Conservation (phyloP, 116 monocot genomes). For the Iris pallida region DNA sequence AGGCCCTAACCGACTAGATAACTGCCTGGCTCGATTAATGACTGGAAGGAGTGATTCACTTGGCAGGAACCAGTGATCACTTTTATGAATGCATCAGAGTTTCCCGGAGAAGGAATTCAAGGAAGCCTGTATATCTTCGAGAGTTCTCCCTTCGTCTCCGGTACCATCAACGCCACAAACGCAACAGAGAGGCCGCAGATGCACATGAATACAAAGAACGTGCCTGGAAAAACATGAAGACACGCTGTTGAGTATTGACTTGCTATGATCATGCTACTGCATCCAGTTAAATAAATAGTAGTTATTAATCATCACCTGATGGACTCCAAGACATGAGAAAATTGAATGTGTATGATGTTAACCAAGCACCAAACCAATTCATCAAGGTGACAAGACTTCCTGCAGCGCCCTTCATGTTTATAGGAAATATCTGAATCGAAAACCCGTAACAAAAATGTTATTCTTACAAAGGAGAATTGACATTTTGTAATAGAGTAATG, state of each 20-base stretch:
- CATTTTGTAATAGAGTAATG: too few species aligned
- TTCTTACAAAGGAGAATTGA: background rate
- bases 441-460: background rate
- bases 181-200: slow-evolving; percentile 18
- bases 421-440: slow-evolving; percentile 47
- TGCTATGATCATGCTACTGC: background rate
- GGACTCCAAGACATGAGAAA: slow-evolving; percentile 61
- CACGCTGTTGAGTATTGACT: background rate
- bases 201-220: slow-evolving; percentile 14
- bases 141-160: slow-evolving; percentile 28
- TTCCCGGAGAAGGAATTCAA: background rate
- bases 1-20: too few species aligned
- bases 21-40: too few species aligned
- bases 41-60: too few species aligned
- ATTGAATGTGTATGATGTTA: slow-evolving; percentile 45
- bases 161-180: slow-evolving; percentile 21
- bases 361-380: slow-evolving; percentile 55
- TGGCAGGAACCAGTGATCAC: too few species aligned
- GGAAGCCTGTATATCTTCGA: slow-evolving; percentile 18
- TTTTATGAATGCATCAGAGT: too few species aligned
- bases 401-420: slow-evolving; percentile 58
- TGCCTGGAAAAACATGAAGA: slow-evolving; percentile 15
- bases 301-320: slow-evolving; percentile 29
- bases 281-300: background rate
- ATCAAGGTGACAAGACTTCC: slow-evolving; percentile 61